These are phyloP conservation scores for Nicotiana tomentosiformis DNA, from an alignment of 257 asterid species.

Conservation along the genomic window DNA sequence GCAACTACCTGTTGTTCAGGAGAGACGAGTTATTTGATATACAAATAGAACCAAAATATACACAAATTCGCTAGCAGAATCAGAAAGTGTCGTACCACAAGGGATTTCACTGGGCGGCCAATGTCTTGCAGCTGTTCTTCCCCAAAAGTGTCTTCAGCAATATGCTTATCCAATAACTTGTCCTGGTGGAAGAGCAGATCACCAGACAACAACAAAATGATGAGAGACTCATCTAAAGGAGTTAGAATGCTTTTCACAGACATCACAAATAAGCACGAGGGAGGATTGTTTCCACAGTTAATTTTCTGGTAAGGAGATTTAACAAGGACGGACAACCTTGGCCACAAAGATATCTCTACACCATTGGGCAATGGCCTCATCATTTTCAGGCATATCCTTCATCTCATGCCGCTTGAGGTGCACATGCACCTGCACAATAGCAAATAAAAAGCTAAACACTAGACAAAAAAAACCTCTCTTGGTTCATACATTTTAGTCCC, in stretches of 20 bases:
- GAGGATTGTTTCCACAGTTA: background rate
- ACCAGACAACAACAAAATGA: background rate
- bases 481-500: background rate
- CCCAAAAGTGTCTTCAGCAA: conserved; percentile 55
- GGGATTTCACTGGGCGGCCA: conserved; percentile 78
- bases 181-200: conserved; percentile 42
- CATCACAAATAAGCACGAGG: background rate
- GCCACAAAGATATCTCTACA: conserved; percentile 71
- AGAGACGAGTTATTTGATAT: background rate
- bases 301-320: background rate
- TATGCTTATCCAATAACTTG: conserved; percentile 69
- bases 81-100: conserved; percentile 41
- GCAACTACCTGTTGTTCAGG: conserved; percentile 58
- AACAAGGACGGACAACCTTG: conserved; percentile 43
- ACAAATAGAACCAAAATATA: background rate
- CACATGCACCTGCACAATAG: conserved; percentile 63
- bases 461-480: background rate
- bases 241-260: background rate
- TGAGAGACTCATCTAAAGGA: conserved; percentile 5
- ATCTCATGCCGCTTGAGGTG: conserved; percentile 74
- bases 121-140: conserved; percentile 49
- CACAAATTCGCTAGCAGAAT: background rate
- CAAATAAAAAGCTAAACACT: background rate
- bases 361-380: conserved; percentile 86
- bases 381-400: conserved; percentile 81